Percentiles rank a stretch among this genome's conserved stretches.
Conservation (phyloP, 2,329 filamentous ascomycete species). For the Volutella citrinella region DNA sequence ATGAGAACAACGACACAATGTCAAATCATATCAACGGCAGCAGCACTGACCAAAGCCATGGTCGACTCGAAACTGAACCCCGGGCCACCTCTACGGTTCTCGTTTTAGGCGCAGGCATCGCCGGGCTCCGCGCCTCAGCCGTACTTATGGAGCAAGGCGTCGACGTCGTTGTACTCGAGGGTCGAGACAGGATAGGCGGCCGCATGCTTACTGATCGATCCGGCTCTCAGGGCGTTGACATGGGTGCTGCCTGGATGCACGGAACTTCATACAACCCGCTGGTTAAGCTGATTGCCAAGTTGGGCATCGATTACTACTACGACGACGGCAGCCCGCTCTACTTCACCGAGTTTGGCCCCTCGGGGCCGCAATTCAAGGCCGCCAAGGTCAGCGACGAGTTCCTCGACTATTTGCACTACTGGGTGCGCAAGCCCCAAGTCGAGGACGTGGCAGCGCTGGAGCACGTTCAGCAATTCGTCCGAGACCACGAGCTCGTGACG, state of each 20-base stretch:
- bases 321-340: constrained; percentile 10
- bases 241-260: constrained; percentile 11
- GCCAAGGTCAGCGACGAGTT: constrained; percentile 11
- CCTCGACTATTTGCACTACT: constrained; percentile 9
- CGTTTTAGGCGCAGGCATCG: constrained; percentile 8
- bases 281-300: constrained; percentile 10
- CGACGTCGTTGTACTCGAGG: constrained; percentile 8
- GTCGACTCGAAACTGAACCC: no score
- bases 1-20: no score
- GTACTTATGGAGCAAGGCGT: constrained; percentile 8
- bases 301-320: constrained; percentile 12
- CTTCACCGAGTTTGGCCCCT: constrained; percentile 6
- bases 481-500: constrained; percentile 9
- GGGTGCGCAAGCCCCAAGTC: constrained; percentile 4
- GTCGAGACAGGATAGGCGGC: constrained; percentile 8
- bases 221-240: constrained; percentile 10
- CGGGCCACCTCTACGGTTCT: no score
- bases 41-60: no score
- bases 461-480: constrained; percentile 8
- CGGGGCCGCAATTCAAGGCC: constrained; percentile 11
- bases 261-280: constrained; percentile 10
- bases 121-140: constrained; percentile 6
- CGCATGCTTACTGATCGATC: constrained; percentile 5
- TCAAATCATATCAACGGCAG: no score
- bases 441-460: constrained; percentile 6